Evolutionary conservation across 2,329 filamentous ascomycete genomes (phyloP), one percentile per base, ranked within the genome.

Genomic region (Microcera coccophila): DNA sequence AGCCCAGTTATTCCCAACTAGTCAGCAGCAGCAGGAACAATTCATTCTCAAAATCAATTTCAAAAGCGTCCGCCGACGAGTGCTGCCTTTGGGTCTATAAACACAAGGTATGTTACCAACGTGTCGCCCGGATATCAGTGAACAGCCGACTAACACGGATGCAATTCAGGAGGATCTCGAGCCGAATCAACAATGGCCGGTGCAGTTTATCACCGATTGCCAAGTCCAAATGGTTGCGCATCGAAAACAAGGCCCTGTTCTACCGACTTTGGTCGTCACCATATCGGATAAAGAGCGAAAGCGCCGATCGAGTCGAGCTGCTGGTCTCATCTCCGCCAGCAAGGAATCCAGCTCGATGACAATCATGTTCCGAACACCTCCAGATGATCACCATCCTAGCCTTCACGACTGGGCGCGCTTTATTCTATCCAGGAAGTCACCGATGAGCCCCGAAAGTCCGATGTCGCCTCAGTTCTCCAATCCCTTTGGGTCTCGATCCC

Each of bases 251-350:
- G 76, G 75, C 1, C 74, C 77, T 10, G 68, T 75, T 4, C 62
- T 80, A 7, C 79, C 79, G 2, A 84, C 81, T 5, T 70, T 85
- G 11, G 67, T 82, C 35, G 58, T 84, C 28, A 76, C 69, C 49
- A 64, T 84, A 36, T 69, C 73, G 28, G 79, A 84, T 50, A 82
- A 79, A 59, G 68, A 81, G 49, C 75, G 78, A 42, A 84, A 83
- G 54, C 75, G 81, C 38, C 73, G 81, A 46, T 84, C 81, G 36
- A 84, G 81, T 52, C 73, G 81, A 47, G 78, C 81, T 3, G 74
- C 76, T 4, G 77, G 76, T 3, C 65, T 84, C 17, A 74, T 72
- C 15, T 61, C 73, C 9, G 62, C 68, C 5, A 72, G 65, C 44
- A 80, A 75, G 56, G 75, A 80, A 14, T 64, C 70, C 2, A 62